These are phyloP conservation scores for Physcomitrellopsis africana DNA, from an alignment of 225 moss, liverwort and hornwort genomes.

Conservation along the genomic window DNA sequence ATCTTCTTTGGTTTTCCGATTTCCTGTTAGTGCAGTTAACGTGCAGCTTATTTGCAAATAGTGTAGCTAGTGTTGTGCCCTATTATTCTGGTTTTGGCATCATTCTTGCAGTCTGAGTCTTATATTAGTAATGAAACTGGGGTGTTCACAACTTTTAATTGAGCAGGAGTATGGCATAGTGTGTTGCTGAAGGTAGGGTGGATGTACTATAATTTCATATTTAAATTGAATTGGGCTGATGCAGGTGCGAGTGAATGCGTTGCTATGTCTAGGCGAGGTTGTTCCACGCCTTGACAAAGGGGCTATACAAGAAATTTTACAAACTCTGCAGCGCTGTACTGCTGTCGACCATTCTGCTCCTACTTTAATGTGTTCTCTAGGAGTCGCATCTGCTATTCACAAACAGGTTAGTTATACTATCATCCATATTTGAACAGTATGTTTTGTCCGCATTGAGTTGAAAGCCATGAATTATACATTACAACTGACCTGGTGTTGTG, in stretches of 20 bases:
- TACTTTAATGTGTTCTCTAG: constrained; percentile 72
- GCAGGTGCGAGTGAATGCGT: constrained; percentile 77
- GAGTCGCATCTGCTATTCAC: constrained; percentile 67
- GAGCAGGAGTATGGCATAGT: not conserved
- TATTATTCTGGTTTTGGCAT: not conserved
- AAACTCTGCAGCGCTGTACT: constrained; percentile 66
- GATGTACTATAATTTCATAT: not conserved
- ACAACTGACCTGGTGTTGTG: not conserved
- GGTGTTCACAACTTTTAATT: not conserved
- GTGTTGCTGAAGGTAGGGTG: not conserved
- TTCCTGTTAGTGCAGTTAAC: not conserved
- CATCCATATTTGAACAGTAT: not conserved
- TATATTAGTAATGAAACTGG: not conserved
- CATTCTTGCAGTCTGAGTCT: not conserved
- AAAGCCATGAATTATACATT: not conserved
- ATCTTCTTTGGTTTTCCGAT: not conserved
- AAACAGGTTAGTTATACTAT: constrained; percentile 51
- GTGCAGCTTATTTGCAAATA: not conserved
- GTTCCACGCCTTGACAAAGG: constrained; percentile 68
- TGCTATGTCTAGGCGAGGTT: constrained; percentile 72
- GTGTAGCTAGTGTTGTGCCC: not conserved
- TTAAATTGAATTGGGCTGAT: not conserved
- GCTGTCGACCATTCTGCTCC: constrained; percentile 77
- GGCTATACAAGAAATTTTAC: constrained; percentile 58
- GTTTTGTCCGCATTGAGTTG: not conserved